Evolutionary conservation across 225 moss, liverwort and hornwort genomes (phyloP), one percentile per base, ranked within the genome.

Genomic region (Lunularia cruciata): DNA sequence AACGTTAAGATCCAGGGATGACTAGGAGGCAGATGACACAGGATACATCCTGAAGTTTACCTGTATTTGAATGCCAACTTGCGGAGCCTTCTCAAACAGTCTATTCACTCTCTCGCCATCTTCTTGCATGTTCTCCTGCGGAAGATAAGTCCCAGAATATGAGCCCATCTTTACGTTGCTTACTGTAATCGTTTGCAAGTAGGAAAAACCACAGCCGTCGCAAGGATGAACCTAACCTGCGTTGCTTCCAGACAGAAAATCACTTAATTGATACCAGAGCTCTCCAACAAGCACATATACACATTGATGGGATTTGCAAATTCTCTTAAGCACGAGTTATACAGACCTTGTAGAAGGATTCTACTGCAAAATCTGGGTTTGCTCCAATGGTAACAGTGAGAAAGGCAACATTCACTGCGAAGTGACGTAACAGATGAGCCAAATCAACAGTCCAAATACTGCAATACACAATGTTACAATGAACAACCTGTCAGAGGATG

Each of bases 371-470:
- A 78, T 84, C 85, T 47, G 95, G 95, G 77, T 96, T 92, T 45
- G 95, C 95, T 51, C 95, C 95, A 15, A 96, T 87, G 8, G 95
- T 92, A n/a, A 96, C 90, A 40, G 95, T 96, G 63, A 90, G 84
- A 66, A 92, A 92, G 12, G 90, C 90, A 76, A 96, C 95, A 43
- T 92, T 86, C 33, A 87, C 84, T 61, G 86, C 82, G 73, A 90
- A 96, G 72, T 86, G 86, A 61, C 95, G 87, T 73, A 96, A 69
- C 63, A 96, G 86, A 74, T 96, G 95, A 68, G 95, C 95, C 68
- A 96, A 82, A 77, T 96, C 95, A 64, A 96, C 92, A 42, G 95
- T 96, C 95, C 95, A 96, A 72, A 96, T 89, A 80, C 95, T 96
- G 86, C 67, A 49, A n/a, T n/a, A n/a, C 27, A 56, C 47, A 62